Percentiles rank a stretch among this genome's conserved stretches.
Conservation (phyloP, 768 basidiomycete genomes). For the Wakefieldia striispora region DNA sequence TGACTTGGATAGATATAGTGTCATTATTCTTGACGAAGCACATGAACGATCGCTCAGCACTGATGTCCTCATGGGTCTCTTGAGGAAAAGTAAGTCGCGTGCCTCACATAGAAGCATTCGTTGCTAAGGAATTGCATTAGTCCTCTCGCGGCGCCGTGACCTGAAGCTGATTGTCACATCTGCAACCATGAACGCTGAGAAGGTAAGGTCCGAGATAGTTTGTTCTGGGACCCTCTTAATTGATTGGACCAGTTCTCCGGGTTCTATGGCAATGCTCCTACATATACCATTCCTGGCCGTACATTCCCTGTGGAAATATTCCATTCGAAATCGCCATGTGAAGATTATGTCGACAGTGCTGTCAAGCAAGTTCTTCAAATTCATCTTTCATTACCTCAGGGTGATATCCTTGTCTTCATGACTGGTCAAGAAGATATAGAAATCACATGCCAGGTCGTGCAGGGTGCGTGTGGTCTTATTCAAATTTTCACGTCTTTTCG, state of each 20-base stretch:
- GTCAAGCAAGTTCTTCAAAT: conserved; percentile 99
- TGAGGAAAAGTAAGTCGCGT: conserved; percentile 75
- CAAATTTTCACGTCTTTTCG: neutral
- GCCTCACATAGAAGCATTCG: neutral
- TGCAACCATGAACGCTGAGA: conserved; percentile 99
- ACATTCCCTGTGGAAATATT: conserved; percentile 98
- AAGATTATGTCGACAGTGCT: conserved; percentile 97
- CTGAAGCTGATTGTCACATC: conserved; percentile 97
- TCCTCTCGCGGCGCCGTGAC: conserved; percentile 87
- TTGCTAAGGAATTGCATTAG: conserved; percentile 33
- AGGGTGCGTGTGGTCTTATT: conserved; percentile 53
- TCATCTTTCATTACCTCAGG: conserved; percentile 87
- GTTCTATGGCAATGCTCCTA: conserved; percentile 94
- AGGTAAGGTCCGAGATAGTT: conserved; percentile 47
- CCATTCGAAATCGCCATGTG: conserved; percentile 96
- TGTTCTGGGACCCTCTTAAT: neutral
- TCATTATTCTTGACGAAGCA: conserved; percentile 98
- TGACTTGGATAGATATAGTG: conserved; percentile 95
- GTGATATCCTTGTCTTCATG: conserved; percentile 98
- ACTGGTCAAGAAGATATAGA: conserved; percentile 99
- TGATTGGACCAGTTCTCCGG: conserved; percentile 74
- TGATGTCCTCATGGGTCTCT: conserved; percentile 95
- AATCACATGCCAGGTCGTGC: conserved; percentile 90
- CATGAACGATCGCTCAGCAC: conserved; percentile 97
- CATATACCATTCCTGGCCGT: conserved; percentile 89